Evolutionary conservation across 73 alveolate genomes (phyloP), one percentile per base, ranked within the genome.

Genomic region (Halteria grandinella): DNA sequence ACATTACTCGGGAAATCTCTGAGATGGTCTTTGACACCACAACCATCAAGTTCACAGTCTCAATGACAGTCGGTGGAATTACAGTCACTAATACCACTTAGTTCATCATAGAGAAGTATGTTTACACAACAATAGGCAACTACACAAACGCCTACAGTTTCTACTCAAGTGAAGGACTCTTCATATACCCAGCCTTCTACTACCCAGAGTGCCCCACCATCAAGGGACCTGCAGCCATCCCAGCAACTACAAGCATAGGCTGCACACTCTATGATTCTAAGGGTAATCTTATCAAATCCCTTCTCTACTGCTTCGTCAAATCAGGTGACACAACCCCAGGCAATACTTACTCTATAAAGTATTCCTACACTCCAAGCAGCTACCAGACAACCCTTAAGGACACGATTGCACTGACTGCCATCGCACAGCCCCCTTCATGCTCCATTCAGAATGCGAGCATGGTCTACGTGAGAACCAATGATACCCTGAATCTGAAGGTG

Each of bases 341-440:
- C 10, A 20, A 25, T 6, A 0, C 55, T 8, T 60, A 60, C 23
- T 60, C 29, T 31, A 31, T 60, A 37, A 60, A 60, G 41, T 60
- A 60, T 40, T 60, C 37, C 58, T 60, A 60, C 23, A 15, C 43
- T 36, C 77, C 77, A 8, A 44, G 34, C 25, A 32, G 60, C 23
- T 60, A 60, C 34, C 58, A 60, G 43, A 14, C 77, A 60, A 59
- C 77, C 29, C 24, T 60, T 6, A 60, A 45, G 43, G 77, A 60
- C 34, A 60, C 47, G 3, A 60, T 60, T 37, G 34, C 77, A 8
- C 37, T 60, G 7, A 36, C 11, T 49, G 43, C 77, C 5, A 60
- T 60, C 5, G 51, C 43, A 5, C 6, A 6, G 14, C 37, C 37
- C 20, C 43, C 77, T 1, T 37, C 77, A 8, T 60, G 77, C 28